Base-by-base conservation (phyloP, 2,329 filamentous ascomycete genomes). In the Waltergamsia citrina region DNA sequence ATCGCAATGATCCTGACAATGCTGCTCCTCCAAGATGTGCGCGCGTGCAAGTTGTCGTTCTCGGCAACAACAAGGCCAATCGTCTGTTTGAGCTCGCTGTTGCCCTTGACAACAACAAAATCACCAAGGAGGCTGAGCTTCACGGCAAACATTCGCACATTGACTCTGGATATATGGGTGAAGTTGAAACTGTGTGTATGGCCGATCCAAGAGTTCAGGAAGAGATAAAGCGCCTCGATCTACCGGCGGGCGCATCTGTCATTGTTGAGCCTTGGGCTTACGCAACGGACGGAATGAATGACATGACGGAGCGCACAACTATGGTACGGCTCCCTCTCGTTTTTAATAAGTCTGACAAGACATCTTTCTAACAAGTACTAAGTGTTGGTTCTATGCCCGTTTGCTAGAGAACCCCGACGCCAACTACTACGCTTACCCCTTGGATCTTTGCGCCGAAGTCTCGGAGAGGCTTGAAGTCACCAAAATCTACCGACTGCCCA, bases 221-320 rank as follows among this genome's bases (percentile, higher is more conserved):
- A 0, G 62, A 65, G 33, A 61, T 70, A 15, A 32, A 47, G 3
- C 46, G 44, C 2, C 48, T 72, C 4, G 43, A 64, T 1, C 47
- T 75, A 0, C 69, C 71, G 0, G 41, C 51, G 5, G 62, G 54
- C 2, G 56, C 64, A 0, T 54, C 50, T 0, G 63, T 70, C 2
- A 54, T 65, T 4, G 59, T 71, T 24, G 71, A 75, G 42, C 60
- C 71, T 0, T 75, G 71, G 70, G 60, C 69, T 2, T 75, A 74
- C 47, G 69, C 60, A 0, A 64, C 65, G 0, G 67, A 74, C 45
- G 69, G 69, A 0, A 60, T 66, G 53, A 65, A 65, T 31, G 65
- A 72, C 30, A 69, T 68, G 59, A 49, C 48, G 1, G 42, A 61
- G 32, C 53, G 65, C 8, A 56, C 61, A n/a, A 63, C 59, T 1